Percentiles rank a stretch among this genome's conserved stretches.
Evolutionary conservation across 2,329 filamentous ascomycete species (phyloP).

Genomic region (Atkinsonella hypoxylon): DNA sequence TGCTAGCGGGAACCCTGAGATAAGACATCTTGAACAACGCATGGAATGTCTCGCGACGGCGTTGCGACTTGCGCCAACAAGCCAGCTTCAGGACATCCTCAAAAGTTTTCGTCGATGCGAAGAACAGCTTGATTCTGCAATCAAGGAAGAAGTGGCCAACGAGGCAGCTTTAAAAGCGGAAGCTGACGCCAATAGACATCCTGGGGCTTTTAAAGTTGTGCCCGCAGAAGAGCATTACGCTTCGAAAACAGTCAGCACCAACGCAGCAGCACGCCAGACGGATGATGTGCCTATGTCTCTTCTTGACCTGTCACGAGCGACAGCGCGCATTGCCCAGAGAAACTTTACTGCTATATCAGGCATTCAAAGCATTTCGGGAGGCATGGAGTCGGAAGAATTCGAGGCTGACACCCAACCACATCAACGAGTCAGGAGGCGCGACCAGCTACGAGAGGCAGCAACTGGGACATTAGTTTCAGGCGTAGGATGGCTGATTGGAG

Average conservation of each 20-base stretch:
- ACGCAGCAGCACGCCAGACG: conserved; percentile 21
- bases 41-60: conserved; percentile 71
- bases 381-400: conserved; percentile 1
- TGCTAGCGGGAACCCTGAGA: conserved; percentile 44
- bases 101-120: conserved; percentile 67
- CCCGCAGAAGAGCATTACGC: conserved; percentile 13
- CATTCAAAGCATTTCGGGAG: conserved; percentile 25
- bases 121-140: conserved; percentile 57
- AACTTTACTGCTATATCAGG: conserved; percentile 46
- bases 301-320: conserved; percentile 51
- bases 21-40: conserved; percentile 67
- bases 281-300: conserved; percentile 53
- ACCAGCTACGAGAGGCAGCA: conserved; percentile 55
- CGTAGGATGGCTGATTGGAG: conserved; percentile 56
- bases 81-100: conserved; percentile 61
- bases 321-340: conserved; percentile 43
- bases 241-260: conserved; percentile 23
- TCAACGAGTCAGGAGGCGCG: conserved; percentile 52
- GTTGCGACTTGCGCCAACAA: conserved; percentile 58
- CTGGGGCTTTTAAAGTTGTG: conserved; percentile 37
- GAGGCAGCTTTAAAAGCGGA: conserved; percentile 61
- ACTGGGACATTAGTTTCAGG: conserved; percentile 56
- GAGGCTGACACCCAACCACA: conserved; percentile 17
- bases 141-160: conserved; percentile 53
- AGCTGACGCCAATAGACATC: conserved; percentile 46